Conservation (phyloP, 2,329 filamentous ascomycete genomes). For the Neonectria sp. region DNA sequence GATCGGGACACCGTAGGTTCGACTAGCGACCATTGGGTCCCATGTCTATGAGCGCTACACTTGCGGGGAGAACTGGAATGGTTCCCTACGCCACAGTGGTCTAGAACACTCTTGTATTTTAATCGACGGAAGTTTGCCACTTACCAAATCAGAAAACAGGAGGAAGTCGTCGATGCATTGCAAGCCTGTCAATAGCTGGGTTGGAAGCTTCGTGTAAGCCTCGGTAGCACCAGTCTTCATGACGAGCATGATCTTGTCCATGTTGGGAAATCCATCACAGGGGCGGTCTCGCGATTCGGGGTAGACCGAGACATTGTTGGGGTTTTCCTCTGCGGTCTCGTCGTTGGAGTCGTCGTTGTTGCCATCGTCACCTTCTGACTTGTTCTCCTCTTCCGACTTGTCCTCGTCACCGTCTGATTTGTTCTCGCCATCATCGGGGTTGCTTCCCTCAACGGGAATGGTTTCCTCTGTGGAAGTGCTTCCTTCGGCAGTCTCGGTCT, state of each 20-base stretch:
- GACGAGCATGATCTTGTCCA: slow-evolving; percentile 63
- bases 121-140: slow-evolving; percentile 21
- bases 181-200: slow-evolving; percentile 68
- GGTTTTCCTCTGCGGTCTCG: slow-evolving; percentile 9
- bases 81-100: slow-evolving; percentile 10
- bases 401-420: slow-evolving; percentile 14
- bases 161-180: slow-evolving; percentile 69
- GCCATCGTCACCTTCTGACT: slow-evolving; percentile 15
- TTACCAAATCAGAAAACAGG: slow-evolving; percentile 69
- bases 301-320: slow-evolving; percentile 19
- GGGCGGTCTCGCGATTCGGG: slow-evolving; percentile 28
- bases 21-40: neutral
- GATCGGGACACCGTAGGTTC: neutral
- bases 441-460: neutral
- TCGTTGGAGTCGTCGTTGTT: slow-evolving; percentile 14
- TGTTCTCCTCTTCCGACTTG: slow-evolving; percentile 2
- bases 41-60: neutral
- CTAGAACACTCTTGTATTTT: slow-evolving; percentile 1
- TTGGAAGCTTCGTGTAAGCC: slow-evolving; percentile 67
- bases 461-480: neutral
- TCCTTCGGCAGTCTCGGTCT: neutral
- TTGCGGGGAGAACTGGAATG: slow-evolving; percentile 22
- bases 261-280: slow-evolving; percentile 60
- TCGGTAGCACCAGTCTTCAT: slow-evolving; percentile 74
- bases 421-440: slow-evolving; percentile 10